Evolutionary conservation across 1,284 basidiomycete genomes (phyloP), one percentile per base, ranked within the genome.

Genomic region (Gomphus bonarii): DNA sequence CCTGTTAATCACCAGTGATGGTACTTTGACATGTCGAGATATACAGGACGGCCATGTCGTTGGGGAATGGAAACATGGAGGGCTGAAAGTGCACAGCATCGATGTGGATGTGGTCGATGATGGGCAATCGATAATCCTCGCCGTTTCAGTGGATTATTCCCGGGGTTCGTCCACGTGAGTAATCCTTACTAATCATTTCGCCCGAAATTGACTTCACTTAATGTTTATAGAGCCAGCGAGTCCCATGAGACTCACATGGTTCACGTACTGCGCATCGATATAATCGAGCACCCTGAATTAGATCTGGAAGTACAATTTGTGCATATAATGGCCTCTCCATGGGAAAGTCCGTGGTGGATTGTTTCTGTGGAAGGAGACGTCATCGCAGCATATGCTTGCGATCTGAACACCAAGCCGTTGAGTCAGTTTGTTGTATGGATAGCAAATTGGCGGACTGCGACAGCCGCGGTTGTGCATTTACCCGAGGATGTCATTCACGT

Each of bases 331-430:
- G 52, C 52, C 1, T 55, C 58, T 14, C 54, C 53, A 9, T 55
- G 58, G 53, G 53, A 59, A n/a, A 49, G 33, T 14, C 58, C 58
- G 1, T 59, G 52, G 47, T 59, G 54, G 52, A 59, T 59, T 31
- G 58, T 59, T 12, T 59, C 58, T 3, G 47, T 59, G 8, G 58
- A 59, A 50, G 58, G 58, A 12, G 58, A 59, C 28, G 38, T 59
- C 11, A 47, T 59, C 12, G 58, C 58, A 1, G 58, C 58, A 9
- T 59, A 59, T n/a, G 40, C 58, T 20, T 59, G 58, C 44, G 47
- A 55, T 11, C 33, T 59, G 33, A 53, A 40, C 3, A 43, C 35
- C 11, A 54, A 30, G 48, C 58, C 58, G 11, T 33, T 59, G 22
- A 42, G 38, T 8, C 53, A 59, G 7, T 59, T 59, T 50, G 54